Base-by-base conservation (phyloP, 768 basidiomycete genomes). In the Tephrocybe sp. region DNA sequence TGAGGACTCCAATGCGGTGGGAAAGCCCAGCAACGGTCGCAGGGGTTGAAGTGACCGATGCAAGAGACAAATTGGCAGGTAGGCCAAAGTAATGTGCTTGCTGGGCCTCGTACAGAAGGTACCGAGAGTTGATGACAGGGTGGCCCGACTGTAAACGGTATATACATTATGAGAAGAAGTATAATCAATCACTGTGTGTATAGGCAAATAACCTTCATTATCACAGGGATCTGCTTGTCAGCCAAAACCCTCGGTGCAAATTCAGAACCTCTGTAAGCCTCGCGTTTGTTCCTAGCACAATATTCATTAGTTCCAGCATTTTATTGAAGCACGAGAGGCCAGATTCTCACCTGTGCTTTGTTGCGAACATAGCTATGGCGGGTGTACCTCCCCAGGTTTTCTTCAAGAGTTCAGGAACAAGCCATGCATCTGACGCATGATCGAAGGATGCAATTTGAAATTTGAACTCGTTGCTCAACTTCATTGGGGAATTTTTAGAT, bases 401-500 rank as follows among this genome's bases (percentile, higher is more conserved):
- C 66, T 92, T 94, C 53, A 97, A 69, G 3, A 87, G 68, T 19
- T 82, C 81, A 1, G 93, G 90, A 19, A 94, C 86, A n/a, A 97
- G 77, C 68, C 91, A 97, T 1, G 91, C 82, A 64, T 95, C 92
- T 47, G 91, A 84, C 7, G 92, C 94, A 61, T 91, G 87, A 59
- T 94, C 91, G 61, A 94, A 83, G 5, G 89, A 86, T 5, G 87
- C 80, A 23, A 94, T 74, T 1, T 82, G 77, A 61, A 92, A 93
- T 57, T 91, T 70, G 73, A 94, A 97, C 66, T 97, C 94, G 62
- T 95, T 90, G 29, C 90, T 83, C 42, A 97, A 75, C 82, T 93
- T 25, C 27, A 39, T 3, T 11, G 16, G n/a, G 34, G 38, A 45
- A 11, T 31, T 23, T 23, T 43, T 7, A 33, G 24, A n/a, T 49